These are phyloP conservation scores for Musa schizocarpa DNA, from an alignment of 176 grass and related monocot species.

Conservation along the genomic window DNA sequence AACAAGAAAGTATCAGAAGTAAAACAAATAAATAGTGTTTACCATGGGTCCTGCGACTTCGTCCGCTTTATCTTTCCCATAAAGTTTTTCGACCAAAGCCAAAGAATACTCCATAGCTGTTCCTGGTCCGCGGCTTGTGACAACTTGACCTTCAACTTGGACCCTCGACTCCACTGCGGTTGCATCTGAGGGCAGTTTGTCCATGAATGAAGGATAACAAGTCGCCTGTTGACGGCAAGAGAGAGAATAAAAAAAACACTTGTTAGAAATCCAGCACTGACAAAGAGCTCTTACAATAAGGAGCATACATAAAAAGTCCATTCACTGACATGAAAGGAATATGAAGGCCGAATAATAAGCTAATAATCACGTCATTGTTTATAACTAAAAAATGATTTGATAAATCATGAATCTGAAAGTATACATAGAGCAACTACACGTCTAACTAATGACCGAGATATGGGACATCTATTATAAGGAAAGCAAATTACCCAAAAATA, in stretches of 20 bases:
- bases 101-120: constrained; percentile 43
- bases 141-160: constrained; percentile 37
- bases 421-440: too few species aligned
- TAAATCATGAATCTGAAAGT: too few species aligned
- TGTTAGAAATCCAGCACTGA: background rate
- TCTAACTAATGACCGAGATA: too few species aligned
- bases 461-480: background rate
- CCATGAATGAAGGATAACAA: constrained; percentile 48
- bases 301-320: too few species aligned
- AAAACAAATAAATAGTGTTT: constrained; percentile 25
- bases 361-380: too few species aligned
- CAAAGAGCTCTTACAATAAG: background rate
- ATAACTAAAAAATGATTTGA: too few species aligned
- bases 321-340: background rate
- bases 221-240: constrained; percentile 35
- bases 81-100: constrained; percentile 42
- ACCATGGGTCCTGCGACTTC: constrained; percentile 44
- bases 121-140: constrained; percentile 39
- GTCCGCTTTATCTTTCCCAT: constrained; percentile 41
- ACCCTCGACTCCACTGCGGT: constrained; percentile 43
- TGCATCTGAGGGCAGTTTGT: constrained; percentile 36
- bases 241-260: background rate
- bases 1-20: background rate
- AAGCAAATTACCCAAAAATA: background rate
- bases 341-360: background rate